These are phyloP conservation scores for Boletus subparvulus DNA, from an alignment of 768 basidiomycete genomes.

Conservation along the genomic window DNA sequence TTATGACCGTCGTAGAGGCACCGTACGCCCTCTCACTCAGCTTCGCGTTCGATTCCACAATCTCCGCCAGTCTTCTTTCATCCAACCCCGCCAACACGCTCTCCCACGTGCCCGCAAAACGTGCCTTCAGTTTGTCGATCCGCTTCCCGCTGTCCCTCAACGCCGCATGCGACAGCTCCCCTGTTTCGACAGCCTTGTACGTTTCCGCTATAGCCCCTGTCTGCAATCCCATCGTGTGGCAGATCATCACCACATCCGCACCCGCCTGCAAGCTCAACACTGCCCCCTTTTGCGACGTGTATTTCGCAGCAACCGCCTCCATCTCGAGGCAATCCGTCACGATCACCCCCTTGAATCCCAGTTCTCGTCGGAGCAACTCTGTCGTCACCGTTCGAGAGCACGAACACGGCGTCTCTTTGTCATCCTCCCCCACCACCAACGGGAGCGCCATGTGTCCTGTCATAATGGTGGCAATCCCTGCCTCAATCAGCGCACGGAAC, in stretches of 20 bases:
- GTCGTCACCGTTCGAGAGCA: constrained; percentile 54
- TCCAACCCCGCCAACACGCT: constrained; percentile 32
- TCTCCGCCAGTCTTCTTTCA: constrained; percentile 19
- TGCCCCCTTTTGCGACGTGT: constrained; percentile 41
- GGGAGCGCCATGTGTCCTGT: constrained; percentile 74
- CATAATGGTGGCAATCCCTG: constrained; percentile 58
- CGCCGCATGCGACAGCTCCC: constrained; percentile 39
- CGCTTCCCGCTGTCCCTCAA: constrained; percentile 45
- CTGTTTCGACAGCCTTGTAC: constrained; percentile 49
- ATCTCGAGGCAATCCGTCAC: constrained; percentile 79
- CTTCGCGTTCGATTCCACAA: constrained; percentile 40
- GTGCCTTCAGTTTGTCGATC: constrained; percentile 49
- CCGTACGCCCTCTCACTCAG: constrained; percentile 51
- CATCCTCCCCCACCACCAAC: constrained; percentile 42
- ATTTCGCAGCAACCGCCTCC: constrained; percentile 60
- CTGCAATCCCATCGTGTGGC: constrained; percentile 59
- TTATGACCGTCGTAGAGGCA: constrained; percentile 46
- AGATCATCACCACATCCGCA: constrained; percentile 74
- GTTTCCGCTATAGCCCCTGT: constrained; percentile 50
- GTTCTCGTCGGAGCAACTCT: constrained; percentile 47
- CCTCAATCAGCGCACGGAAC: constrained; percentile 47
- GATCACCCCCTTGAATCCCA: constrained; percentile 57
- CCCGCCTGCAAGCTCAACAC: constrained; percentile 59
- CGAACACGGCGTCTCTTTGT: constrained; percentile 54
- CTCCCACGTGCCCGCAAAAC: constrained; percentile 50